Percentiles rank a stretch among this genome's conserved stretches.
These are phyloP conservation scores for Hanseniaspora taiwanica DNA, from an alignment of 805 yeast species.

Conservation along the genomic window DNA sequence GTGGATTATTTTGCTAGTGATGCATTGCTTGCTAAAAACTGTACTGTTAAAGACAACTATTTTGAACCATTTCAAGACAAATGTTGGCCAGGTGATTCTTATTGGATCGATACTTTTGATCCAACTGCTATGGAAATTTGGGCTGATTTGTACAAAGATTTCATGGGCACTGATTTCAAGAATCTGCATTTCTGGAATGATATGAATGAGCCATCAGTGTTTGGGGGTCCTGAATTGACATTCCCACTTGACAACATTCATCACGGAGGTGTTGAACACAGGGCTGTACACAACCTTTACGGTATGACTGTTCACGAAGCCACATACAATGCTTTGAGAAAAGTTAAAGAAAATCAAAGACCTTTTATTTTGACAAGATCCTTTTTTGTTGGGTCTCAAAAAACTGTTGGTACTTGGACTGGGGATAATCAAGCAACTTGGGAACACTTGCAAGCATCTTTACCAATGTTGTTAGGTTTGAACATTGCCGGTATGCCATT, in stretches of 20 bases:
- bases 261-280: constrained; percentile 72
- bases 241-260: constrained; percentile 76
- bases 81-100: constrained; percentile 96
- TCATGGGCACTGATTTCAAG: constrained; percentile 28
- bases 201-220: constrained; percentile 95
- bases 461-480: constrained; percentile 78
- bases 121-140: constrained; percentile 41
- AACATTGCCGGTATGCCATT: constrained; percentile 83
- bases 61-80: constrained; percentile 60
- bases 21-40: constrained; percentile 26
- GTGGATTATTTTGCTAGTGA: constrained; percentile 54
- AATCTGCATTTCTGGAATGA: constrained; percentile 91
- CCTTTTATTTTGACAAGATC: constrained; percentile 86
- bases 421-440: constrained; percentile 93
- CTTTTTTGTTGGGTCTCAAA: constrained; percentile 82
- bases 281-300: constrained; percentile 79
- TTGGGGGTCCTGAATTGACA: constrained; percentile 88
- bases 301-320: constrained; percentile 74
- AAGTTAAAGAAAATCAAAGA: constrained; percentile 41
- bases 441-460: constrained; percentile 69
- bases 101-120: constrained; percentile 82
- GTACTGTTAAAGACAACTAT: constrained; percentile 34
- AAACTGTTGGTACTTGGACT: constrained; percentile 91
- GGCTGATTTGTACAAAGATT: constrained; percentile 39
- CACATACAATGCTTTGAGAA: constrained; percentile 52